Evolutionary conservation across 1,139 yeast genomes (phyloP), one percentile per base, ranked within the genome.

Genomic region (Zhuliangozyma parablackwelliae): DNA sequence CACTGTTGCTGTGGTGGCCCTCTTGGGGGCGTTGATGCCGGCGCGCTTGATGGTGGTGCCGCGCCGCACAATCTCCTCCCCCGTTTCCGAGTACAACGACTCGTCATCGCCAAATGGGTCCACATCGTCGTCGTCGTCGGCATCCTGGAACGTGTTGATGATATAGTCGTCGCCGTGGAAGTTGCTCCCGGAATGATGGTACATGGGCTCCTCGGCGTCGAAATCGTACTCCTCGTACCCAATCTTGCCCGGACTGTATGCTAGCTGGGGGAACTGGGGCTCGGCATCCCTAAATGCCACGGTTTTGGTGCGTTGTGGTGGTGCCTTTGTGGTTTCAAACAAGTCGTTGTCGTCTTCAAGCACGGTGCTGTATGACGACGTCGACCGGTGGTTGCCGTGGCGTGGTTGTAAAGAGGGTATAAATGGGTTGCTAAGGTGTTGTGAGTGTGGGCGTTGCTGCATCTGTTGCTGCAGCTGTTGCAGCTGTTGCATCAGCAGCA

Each of bases 71-170:
- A 64, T 47, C 30, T 65, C 73, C 30, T 63, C 72, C 8, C 70
- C 72, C 9, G 69, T 63, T 27, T 69, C 73, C 10, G 65, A 59
- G 42, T 67, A 70, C 28, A 70, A 53, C 35, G 72, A 65, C 43
- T 69, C 75, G 43, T 65, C 74, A 43, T 69, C 75, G 30, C 71
- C 74, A 47, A 69, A 69, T 0, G 75, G 74, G 45, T 69, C 74
- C 38, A 63, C 48, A 35, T 57, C 68, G 36, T 59, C 70, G 35
- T 56, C 67, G 21, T 56, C 65, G 31, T 60, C 65, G 7, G 71
- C 69, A 41, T 69, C 75, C 46, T 66, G 63, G 35, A 70, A 49
- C 11, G 69, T 64, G 45, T 70, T 70, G 29, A 69, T 61, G 50
- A 56, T 53, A 46, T 70, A 70, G 46, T 70, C 64, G 28, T 67